phyloP scores from a whole-genome alignment of 805 yeast genomes.

The Priceomyces carsonii region DNA sequence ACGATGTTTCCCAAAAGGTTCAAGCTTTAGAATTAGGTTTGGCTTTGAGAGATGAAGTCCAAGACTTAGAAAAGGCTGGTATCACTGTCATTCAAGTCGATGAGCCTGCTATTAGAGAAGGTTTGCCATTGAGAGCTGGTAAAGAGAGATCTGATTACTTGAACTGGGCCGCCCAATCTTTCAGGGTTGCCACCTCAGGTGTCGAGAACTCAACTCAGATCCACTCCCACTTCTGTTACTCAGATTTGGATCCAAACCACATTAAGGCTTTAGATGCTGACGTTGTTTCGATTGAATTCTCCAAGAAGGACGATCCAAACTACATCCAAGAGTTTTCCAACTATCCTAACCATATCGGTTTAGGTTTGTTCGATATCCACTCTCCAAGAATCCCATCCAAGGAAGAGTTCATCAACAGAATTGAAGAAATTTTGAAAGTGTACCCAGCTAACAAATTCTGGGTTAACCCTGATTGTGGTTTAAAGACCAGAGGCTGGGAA shows the following conservation, averaged over 20 bases:
- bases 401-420: slow-evolving; percentile 93
- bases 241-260: slow-evolving; percentile 99
- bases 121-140: slow-evolving; percentile 98
- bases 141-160: slow-evolving; percentile 94
- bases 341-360: slow-evolving; percentile 99
- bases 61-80: slow-evolving; percentile 98
- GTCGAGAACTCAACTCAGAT: slow-evolving; percentile 93
- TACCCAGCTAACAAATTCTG: slow-evolving; percentile 98
- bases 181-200: slow-evolving; percentile 99
- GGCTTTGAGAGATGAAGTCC: slow-evolving; percentile 98
- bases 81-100: slow-evolving; percentile 98
- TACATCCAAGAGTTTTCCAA: slow-evolving; percentile 96
- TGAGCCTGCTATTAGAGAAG: slow-evolving; percentile 99
- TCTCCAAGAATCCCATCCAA: slow-evolving; percentile 99
- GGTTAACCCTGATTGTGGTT: slow-evolving; percentile 99
- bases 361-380: slow-evolving; percentile 98
- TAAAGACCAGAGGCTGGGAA: slow-evolving; percentile 99
- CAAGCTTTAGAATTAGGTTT: slow-evolving; percentile 97
- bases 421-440: slow-evolving; percentile 90
- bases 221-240: slow-evolving; percentile 99
- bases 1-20: slow-evolving; percentile 87
- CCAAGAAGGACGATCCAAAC: slow-evolving; percentile 99
- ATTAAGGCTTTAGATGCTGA: slow-evolving; percentile 99
- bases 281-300: slow-evolving; percentile 98
- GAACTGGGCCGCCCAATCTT: slow-evolving; percentile 98